Conservation (phyloP, 805 yeast genomes). For the Wilhelminamyces savonicus region DNA sequence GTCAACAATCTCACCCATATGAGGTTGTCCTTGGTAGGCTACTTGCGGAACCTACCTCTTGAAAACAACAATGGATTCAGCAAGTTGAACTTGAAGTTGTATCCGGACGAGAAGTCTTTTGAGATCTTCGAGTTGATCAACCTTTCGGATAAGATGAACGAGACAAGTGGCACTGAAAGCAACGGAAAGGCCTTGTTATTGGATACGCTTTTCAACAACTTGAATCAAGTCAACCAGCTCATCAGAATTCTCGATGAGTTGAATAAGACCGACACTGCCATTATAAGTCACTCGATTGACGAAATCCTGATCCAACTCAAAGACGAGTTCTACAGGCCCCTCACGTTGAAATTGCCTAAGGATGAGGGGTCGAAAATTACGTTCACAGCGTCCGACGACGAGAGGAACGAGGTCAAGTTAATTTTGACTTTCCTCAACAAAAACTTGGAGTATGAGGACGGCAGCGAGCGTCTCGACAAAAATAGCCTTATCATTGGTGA, state of each 20-base stretch:
- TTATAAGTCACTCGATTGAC: conserved; percentile 19
- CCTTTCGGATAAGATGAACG: conserved; percentile 17
- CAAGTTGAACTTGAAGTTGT: conserved; percentile 15
- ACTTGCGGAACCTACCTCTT: conserved; percentile 18
- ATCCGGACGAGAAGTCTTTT: conserved; percentile 16
- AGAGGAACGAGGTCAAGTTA: conserved; percentile 7
- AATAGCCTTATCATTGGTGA: conserved; percentile 21
- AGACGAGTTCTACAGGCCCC: conserved; percentile 7
- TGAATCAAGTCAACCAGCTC: conserved; percentile 25
- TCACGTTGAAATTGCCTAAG: conserved; percentile 1
- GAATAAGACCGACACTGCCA: conserved; percentile 17
- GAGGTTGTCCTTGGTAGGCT: conserved; percentile 20
- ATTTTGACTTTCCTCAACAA: conserved; percentile 6
- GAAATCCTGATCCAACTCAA: conserved; percentile 18
- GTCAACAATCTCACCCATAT: conserved; percentile 14
- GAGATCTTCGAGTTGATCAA: conserved; percentile 23
- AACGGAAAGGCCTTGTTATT: conserved; percentile 11
- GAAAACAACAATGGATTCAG: conserved; percentile 11
- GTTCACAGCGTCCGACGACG: conserved; percentile 2
- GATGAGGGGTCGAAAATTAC: neutral
- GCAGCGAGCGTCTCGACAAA: conserved; percentile 3
- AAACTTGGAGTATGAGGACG: conserved; percentile 4
- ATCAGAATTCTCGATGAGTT: conserved; percentile 30
- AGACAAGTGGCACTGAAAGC: conserved; percentile 4
- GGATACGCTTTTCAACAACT: conserved; percentile 19